A percentile compares a stretch with the other conserved stretches of the same genome.
Evolutionary conservation across 2,329 filamentous ascomycete genomes (phyloP).

Genomic region (Emmonsiellopsis sp.): DNA sequence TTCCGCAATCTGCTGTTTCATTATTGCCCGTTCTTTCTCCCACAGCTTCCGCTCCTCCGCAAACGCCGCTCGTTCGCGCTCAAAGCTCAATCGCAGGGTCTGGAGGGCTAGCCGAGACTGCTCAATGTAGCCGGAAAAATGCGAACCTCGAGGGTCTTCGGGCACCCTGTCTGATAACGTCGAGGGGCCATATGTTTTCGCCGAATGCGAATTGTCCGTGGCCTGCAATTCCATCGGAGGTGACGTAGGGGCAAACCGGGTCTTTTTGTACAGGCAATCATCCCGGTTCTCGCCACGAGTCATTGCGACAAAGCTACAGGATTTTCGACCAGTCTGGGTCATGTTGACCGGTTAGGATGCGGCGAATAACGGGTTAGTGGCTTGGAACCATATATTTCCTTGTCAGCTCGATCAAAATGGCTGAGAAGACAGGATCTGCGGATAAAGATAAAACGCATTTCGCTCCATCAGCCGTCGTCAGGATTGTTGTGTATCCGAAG

Average conservation of each 20-base stretch:
- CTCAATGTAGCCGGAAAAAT: slow-evolving; percentile 32
- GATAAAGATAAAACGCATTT: too few species aligned
- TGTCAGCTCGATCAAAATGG: neutral
- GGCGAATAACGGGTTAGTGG: neutral
- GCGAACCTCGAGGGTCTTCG: slow-evolving; percentile 13
- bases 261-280: slow-evolving; percentile 27
- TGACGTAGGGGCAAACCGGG: slow-evolving; percentile 32
- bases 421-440: too few species aligned
- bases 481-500: too few species aligned
- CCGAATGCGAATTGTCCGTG: slow-evolving; percentile 23
- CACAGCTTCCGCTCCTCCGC: slow-evolving; percentile 36
- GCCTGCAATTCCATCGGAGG: slow-evolving; percentile 31
- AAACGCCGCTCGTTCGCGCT: slow-evolving; percentile 33
- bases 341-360: neutral
- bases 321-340: slow-evolving; percentile 1
- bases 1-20: slow-evolving; percentile 33
- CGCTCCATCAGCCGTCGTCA: too few species aligned
- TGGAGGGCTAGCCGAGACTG: slow-evolving; percentile 32
- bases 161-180: slow-evolving; percentile 8
- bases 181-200: slow-evolving; percentile 15
- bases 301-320: neutral
- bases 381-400: neutral
- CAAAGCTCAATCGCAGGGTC: slow-evolving; percentile 29
- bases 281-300: neutral
- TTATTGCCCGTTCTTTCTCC: slow-evolving; percentile 34